Evolutionary conservation across 2,329 filamentous ascomycete species (phyloP).

Genomic region (Cladosporium sp.): DNA sequence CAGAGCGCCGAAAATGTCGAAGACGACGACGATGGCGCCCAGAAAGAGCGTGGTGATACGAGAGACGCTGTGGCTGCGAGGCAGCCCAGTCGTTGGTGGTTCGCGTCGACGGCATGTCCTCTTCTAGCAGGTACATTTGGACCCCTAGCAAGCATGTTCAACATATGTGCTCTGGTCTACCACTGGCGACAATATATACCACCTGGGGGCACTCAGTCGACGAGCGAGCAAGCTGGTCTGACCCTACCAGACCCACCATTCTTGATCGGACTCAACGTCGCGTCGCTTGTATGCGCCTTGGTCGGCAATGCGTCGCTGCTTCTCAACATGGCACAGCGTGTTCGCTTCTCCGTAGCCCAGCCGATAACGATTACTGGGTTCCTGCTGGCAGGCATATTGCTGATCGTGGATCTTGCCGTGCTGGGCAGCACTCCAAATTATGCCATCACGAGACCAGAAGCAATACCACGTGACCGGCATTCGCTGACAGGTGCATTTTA

Average conservation of each 20-base stretch:
- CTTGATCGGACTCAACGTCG: conserved; percentile 55
- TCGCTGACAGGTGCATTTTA: conserved; percentile 61
- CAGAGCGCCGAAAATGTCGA: conserved; percentile 43
- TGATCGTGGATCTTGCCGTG: conserved; percentile 55
- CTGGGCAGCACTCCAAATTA: conserved; percentile 49
- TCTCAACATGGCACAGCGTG: conserved; percentile 60
- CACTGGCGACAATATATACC: conserved; percentile 59
- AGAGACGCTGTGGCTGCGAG: conserved; percentile 42
- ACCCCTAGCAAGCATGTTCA: conserved; percentile 43
- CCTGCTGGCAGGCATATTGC: conserved; percentile 55
- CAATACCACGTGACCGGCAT: conserved; percentile 38
- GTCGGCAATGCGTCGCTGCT: conserved; percentile 58
- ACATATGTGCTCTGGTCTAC: conserved; percentile 54
- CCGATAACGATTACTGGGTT: conserved; percentile 55
- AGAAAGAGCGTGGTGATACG: neutral
- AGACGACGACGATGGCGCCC: conserved; percentile 23
- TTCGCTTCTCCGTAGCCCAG: conserved; percentile 59
- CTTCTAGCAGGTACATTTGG: conserved; percentile 54
- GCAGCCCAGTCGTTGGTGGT: conserved; percentile 56
- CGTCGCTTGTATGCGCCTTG: conserved; percentile 58
- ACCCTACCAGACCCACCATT: conserved; percentile 58
- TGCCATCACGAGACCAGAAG: conserved; percentile 41
- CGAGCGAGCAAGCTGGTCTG: conserved; percentile 47
- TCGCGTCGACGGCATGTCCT: conserved; percentile 61
- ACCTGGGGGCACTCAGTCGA: conserved; percentile 35